These are phyloP conservation scores for Aspergillus spinulosporus DNA, from an alignment of 2,329 filamentous ascomycete species.

Conservation along the genomic window DNA sequence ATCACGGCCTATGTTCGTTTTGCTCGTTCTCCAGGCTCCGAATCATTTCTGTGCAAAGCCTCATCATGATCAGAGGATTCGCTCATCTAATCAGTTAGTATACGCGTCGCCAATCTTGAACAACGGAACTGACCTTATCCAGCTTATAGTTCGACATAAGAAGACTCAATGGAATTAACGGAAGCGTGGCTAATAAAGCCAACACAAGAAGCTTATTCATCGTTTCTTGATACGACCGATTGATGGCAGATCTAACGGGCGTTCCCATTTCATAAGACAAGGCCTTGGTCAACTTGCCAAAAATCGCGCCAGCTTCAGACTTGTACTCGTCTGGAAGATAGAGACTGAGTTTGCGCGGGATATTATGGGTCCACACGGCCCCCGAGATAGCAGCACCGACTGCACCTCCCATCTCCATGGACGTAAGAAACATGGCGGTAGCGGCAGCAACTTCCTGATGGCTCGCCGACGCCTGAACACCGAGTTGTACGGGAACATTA, in stretches of 20 bases:
- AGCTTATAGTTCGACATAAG: constrained; percentile 61
- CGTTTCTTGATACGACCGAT: constrained; percentile 64
- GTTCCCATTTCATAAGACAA: constrained; percentile 59
- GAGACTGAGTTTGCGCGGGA: constrained; percentile 52
- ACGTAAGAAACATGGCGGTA: constrained; percentile 62
- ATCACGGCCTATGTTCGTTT: constrained; percentile 29
- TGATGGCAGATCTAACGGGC: constrained; percentile 60
- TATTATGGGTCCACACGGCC: constrained; percentile 64
- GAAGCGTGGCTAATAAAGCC: constrained; percentile 56
- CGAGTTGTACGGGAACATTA: constrained; percentile 61
- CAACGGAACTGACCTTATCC: constrained; percentile 43
- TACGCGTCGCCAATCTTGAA: background rate
- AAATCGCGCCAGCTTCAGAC: constrained; percentile 50
- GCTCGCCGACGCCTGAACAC: constrained; percentile 59
- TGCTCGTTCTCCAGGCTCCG: constrained; percentile 22
- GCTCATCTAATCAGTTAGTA: constrained; percentile 31
- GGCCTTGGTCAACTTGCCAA: constrained; percentile 55
- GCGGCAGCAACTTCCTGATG: constrained; percentile 63
- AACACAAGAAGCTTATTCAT: constrained; percentile 60
- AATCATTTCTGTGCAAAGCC: constrained; percentile 17
- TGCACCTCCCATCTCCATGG: constrained; percentile 61
- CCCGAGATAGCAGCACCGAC: constrained; percentile 61
- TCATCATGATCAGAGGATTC: constrained; percentile 21
- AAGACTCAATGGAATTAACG: constrained; percentile 58
- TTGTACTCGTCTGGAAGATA: constrained; percentile 52